Evolutionary conservation across 2,329 filamentous ascomycete genomes (phyloP).

Genomic region (Fusarium nodosum): DNA sequence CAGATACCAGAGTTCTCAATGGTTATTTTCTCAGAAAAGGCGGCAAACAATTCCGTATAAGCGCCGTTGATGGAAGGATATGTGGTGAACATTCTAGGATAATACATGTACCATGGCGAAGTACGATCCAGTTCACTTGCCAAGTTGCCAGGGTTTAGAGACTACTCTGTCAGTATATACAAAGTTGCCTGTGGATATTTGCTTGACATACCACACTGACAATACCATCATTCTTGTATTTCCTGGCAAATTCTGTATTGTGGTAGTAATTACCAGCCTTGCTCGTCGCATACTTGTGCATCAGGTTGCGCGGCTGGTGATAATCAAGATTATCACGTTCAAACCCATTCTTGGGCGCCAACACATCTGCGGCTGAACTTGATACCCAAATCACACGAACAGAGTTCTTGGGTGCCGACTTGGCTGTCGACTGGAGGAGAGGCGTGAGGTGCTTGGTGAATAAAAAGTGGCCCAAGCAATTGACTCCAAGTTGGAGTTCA

Average conservation of each 20-base stretch:
- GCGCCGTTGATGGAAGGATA: conserved; percentile 57
- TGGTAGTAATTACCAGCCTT: conserved; percentile 53
- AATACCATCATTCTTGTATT: conserved; percentile 49
- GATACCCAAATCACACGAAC: conserved; percentile 53
- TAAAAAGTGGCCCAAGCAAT: conserved; percentile 58
- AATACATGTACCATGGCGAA: conserved; percentile 45
- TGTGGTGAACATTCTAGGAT: conserved; percentile 32
- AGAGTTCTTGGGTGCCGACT: conserved; percentile 50
- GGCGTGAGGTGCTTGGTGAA: conserved; percentile 58
- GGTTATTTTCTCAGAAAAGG: conserved; percentile 59
- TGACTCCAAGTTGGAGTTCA: conserved; percentile 60
- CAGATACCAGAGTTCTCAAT: conserved; percentile 54
- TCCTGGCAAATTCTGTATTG: conserved; percentile 50
- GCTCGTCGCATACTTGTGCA: conserved; percentile 51
- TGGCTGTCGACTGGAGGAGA: conserved; percentile 54
- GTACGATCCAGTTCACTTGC: conserved; percentile 46
- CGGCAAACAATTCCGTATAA: conserved; percentile 64
- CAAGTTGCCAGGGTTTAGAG: conserved; percentile 46
- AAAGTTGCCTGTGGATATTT: accelerated
- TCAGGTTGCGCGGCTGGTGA: conserved; percentile 38
- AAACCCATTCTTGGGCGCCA: conserved; percentile 44
- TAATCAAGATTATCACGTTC: conserved; percentile 51
- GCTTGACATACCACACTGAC: conserved; percentile 40
- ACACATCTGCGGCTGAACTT: conserved; percentile 49
- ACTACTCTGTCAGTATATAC: conserved; percentile 22